Evolutionary conservation across 345 rosid genomes (phyloP), one percentile per base, ranked within the genome.

Genomic region (Dovyalis caffra): DNA sequence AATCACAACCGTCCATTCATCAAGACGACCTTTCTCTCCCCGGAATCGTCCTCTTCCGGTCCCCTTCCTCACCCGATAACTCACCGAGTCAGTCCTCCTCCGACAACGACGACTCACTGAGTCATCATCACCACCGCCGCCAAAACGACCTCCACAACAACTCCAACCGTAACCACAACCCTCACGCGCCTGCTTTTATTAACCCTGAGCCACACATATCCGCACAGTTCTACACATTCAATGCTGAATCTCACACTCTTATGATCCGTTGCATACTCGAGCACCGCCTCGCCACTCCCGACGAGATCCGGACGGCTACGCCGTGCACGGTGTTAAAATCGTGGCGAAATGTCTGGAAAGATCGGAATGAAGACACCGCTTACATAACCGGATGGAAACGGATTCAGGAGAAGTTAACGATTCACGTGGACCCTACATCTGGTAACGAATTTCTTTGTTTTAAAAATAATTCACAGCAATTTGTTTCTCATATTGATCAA

Each of bases 321-420:
- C 89, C 97, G 0, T 67, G 86, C 72, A 64, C 91, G 58, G 97
- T 95, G 28, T 90, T 95, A 73, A 86, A 88, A 64, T 95, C 99
- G 66, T 91, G 99, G 98, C 95, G 99, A 31, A 76, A 90, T 62
- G 98, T 95, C 32, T 95, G 99, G 99, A 95, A 93, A 66, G 99
- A 95, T 82, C 90, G 98, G 7, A 93, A 93, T 83, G 99, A 95
- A 80, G 99, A 95, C 71, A 95, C 98, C n/a, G 98, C 99, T 28
- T 95, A 90, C 84, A 82, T 93, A 67, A 95, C 98, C 12, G 98
- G 95, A 0, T 95, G 99, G 99, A 95, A 95, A 83, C 90, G 99
- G 34, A 95, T 95, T 82, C 98, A 93, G 84, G 98, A 95, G 81
- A 95, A 95, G 91, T 91, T 95, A 72, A 78, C 88, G 4, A 91